These are phyloP conservation scores for Penicillium subrubescens DNA, from an alignment of 495 filamentous ascomycete genomes.

Conservation along the genomic window DNA sequence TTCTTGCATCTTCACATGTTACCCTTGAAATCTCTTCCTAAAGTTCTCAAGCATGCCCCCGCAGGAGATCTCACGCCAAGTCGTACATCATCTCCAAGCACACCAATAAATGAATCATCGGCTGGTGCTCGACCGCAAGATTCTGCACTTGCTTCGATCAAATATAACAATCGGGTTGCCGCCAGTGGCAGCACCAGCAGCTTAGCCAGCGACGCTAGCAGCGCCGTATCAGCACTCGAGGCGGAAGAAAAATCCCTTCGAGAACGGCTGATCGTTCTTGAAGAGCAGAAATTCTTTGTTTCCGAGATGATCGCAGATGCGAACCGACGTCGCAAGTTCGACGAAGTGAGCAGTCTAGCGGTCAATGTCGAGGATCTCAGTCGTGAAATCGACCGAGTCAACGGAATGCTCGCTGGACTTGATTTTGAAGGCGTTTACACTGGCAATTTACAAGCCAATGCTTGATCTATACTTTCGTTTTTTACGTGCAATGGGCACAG, in stretches of 20 bases:
- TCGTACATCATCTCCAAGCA: conserved; percentile 38
- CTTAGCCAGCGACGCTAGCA: conserved; percentile 64
- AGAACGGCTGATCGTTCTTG: conserved; percentile 84
- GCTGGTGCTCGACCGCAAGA: conserved; percentile 43
- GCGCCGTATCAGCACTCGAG: conserved; percentile 71
- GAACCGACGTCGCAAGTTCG: conserved; percentile 78
- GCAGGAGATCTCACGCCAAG: conserved; percentile 39
- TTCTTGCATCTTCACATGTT: conserved; percentile 94
- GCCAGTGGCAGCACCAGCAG: conserved; percentile 57
- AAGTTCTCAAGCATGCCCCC: conserved; percentile 72
- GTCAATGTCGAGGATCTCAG: conserved; percentile 84
- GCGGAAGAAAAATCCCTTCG: conserved; percentile 83
- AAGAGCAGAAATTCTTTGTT: conserved; percentile 93
- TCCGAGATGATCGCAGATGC: conserved; percentile 85
- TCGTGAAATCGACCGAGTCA: conserved; percentile 74
- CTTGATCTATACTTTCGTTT: conserved; percentile 17
- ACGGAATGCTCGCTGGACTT: conserved; percentile 49
- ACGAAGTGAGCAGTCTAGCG: conserved; percentile 80
- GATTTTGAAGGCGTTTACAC: conserved; percentile 57
- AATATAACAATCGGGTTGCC: conserved; percentile 48
- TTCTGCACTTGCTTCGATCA: conserved; percentile 60
- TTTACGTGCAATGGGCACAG: conserved; percentile 9
- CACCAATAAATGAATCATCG: conserved; percentile 29
- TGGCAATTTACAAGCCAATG: conserved; percentile 25
- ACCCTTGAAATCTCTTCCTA: conserved; percentile 82